A percentile compares a stretch with the other conserved stretches of the same genome.
These are phyloP conservation scores for Venustampulla echinocandica DNA, from an alignment of 495 filamentous ascomycete genomes.

Conservation along the genomic window DNA sequence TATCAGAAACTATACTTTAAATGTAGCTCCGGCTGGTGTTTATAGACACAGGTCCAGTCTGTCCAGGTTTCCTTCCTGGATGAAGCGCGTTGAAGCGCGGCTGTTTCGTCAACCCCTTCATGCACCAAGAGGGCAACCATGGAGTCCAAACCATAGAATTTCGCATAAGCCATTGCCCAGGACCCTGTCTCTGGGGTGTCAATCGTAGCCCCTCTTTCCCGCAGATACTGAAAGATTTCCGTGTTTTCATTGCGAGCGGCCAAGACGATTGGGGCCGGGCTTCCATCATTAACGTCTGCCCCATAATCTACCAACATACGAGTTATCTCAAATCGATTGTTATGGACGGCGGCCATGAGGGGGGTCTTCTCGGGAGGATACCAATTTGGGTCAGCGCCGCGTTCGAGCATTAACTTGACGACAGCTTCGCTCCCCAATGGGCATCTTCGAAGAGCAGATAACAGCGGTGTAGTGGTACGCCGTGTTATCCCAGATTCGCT, in stretches of 20 bases:
- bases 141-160: constrained; percentile 8
- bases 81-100: not conserved
- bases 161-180: constrained; percentile 19
- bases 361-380: not conserved
- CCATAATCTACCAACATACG: not conserved
- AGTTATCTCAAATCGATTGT: not conserved
- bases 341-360: not conserved
- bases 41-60: not conserved
- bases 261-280: not conserved
- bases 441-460: not conserved
- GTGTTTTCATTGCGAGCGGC: not conserved
- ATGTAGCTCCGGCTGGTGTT: not conserved
- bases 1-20: not conserved
- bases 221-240: constrained; percentile 1
- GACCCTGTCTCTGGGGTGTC: constrained; percentile 17
- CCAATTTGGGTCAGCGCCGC: not conserved
- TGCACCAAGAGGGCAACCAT: constrained; percentile 15
- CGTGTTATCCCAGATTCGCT: no score
- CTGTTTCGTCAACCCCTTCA: constrained; percentile 7
- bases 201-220: constrained; percentile 10
- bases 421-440: not conserved
- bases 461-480: not conserved
- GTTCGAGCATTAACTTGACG: not conserved
- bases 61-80: not conserved
- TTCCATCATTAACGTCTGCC: not conserved